phyloP scores from a whole-genome alignment of 352 stramenopile genomes.

The Phytophthora citrophthora region DNA sequence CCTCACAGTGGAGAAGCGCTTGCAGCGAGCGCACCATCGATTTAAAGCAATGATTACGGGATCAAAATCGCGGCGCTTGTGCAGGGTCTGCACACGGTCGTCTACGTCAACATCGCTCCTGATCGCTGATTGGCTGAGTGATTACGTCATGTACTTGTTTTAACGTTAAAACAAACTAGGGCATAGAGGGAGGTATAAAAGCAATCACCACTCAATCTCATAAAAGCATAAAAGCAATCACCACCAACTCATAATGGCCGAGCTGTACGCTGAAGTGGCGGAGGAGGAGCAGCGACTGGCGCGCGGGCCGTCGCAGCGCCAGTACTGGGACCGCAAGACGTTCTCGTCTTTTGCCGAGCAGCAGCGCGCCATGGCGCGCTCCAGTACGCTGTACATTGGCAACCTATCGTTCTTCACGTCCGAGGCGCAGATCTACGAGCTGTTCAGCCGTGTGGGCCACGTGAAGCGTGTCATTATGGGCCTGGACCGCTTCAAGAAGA shows the following conservation, averaged over 20 bases:
- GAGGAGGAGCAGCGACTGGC: conserved; percentile 76
- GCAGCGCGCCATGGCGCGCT: conserved; percentile 91
- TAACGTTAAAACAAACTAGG: too few relatives aligned
- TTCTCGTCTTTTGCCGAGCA: conserved; percentile 93
- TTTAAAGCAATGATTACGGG: too few relatives aligned
- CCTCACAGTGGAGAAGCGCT: too few relatives aligned
- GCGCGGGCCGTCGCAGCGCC: conserved; percentile 65
- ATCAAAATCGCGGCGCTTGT: too few relatives aligned
- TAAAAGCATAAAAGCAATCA: too few relatives aligned
- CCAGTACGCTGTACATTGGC: conserved; percentile 96
- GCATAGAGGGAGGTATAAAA: too few relatives aligned
- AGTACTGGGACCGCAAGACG: conserved; percentile 97
- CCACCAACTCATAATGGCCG: conserved; percentile 44
- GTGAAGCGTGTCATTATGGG: conserved; percentile 96
- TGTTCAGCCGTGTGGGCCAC: conserved; percentile 94
- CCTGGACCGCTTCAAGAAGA: conserved; percentile 95
- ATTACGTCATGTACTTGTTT: too few relatives aligned
- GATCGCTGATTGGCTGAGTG: too few relatives aligned
- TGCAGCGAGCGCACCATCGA: too few relatives aligned
- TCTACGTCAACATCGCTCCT: too few relatives aligned
- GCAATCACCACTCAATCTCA: too few relatives aligned
- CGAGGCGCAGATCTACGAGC: conserved; percentile 94
- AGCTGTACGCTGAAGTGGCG: conserved; percentile 64
- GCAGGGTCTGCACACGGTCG: too few relatives aligned
- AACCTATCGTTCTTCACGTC: conserved; percentile 98